Conservation (phyloP, 768 basidiomycete species). For the Collybia mongolica region DNA sequence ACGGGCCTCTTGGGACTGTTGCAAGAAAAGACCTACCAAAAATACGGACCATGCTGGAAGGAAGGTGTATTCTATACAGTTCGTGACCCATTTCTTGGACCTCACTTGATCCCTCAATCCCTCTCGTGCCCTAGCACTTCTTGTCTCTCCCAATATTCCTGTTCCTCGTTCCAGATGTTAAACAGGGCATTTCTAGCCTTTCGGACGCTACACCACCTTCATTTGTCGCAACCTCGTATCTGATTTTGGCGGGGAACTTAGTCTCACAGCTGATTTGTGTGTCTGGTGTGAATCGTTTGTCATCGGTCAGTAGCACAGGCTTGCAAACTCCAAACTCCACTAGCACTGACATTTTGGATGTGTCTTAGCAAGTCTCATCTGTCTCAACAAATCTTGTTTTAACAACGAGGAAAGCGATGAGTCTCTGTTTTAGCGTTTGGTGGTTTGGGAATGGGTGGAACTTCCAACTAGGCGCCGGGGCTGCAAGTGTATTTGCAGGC, state of each 20-base stretch:
- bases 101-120: not conserved
- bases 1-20: slow-evolving; percentile 69
- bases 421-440: slow-evolving; percentile 81
- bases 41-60: slow-evolving; percentile 78
- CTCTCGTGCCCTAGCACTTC: slow-evolving; percentile 50
- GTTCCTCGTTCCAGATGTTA: slow-evolving; percentile 56
- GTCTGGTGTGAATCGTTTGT: slow-evolving; percentile 76
- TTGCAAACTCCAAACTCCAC: slow-evolving; percentile 5
- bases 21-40: slow-evolving; percentile 74
- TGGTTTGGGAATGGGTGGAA: slow-evolving; percentile 81
- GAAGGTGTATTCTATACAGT: slow-evolving; percentile 87
- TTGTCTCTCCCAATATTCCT: slow-evolving; percentile 78
- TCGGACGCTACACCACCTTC: slow-evolving; percentile 30
- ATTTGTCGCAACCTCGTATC: slow-evolving; percentile 42
- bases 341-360: too few relatives aligned
- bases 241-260: slow-evolving; percentile 63
- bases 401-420: slow-evolving; percentile 78
- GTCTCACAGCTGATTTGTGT: slow-evolving; percentile 79
- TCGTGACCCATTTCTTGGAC: slow-evolving; percentile 11
- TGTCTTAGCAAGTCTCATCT: slow-evolving; percentile 62
- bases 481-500: slow-evolving; percentile 71
- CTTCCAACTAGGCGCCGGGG: slow-evolving; percentile 59
- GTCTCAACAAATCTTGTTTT: slow-evolving; percentile 82
- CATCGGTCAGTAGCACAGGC: slow-evolving; percentile 55
- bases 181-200: slow-evolving; percentile 52